Percentiles rank a stretch among this genome's conserved stretches.
Evolutionary conservation across 1,284 basidiomycete genomes (phyloP).

Genomic region (Cryptococcus sp.): DNA sequence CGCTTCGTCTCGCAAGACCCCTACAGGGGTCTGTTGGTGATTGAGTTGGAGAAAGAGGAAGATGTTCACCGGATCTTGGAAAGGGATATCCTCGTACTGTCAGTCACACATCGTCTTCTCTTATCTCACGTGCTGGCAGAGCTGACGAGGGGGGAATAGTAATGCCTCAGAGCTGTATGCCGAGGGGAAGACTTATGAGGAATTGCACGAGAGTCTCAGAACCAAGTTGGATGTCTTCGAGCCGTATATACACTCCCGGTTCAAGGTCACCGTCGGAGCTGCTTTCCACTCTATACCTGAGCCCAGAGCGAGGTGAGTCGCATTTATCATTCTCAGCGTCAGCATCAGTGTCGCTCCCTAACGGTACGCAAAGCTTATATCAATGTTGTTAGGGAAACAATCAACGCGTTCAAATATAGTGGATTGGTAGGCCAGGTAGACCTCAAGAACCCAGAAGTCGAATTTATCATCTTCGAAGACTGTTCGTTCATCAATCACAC

Average conservation of each 20-base stretch:
- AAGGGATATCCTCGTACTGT: constrained; percentile 84
- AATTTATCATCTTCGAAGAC: constrained; percentile 84
- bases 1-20: constrained; percentile 41
- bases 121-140: background rate
- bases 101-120: constrained; percentile 27
- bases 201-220: constrained; percentile 66
- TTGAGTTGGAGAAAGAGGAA: constrained; percentile 69
- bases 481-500: constrained; percentile 59
- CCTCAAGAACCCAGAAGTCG: constrained; percentile 77
- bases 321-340: background rate
- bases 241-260: constrained; percentile 68
- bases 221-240: constrained; percentile 61
- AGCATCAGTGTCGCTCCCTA: background rate
- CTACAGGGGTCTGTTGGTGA: constrained; percentile 64
- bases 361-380: background rate
- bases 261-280: constrained; percentile 76
- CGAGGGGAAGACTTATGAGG: constrained; percentile 66
- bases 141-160: constrained; percentile 55
- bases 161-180: constrained; percentile 76
- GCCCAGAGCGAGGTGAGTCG: constrained; percentile 58
- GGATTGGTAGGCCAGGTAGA: constrained; percentile 77
- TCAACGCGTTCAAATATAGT: constrained; percentile 86
- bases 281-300: constrained; percentile 75
- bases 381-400: constrained; percentile 57
- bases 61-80: constrained; percentile 72